phyloP scores from a whole-genome alignment of 1,284 basidiomycete species.

The Rhodotorula sp. region DNA sequence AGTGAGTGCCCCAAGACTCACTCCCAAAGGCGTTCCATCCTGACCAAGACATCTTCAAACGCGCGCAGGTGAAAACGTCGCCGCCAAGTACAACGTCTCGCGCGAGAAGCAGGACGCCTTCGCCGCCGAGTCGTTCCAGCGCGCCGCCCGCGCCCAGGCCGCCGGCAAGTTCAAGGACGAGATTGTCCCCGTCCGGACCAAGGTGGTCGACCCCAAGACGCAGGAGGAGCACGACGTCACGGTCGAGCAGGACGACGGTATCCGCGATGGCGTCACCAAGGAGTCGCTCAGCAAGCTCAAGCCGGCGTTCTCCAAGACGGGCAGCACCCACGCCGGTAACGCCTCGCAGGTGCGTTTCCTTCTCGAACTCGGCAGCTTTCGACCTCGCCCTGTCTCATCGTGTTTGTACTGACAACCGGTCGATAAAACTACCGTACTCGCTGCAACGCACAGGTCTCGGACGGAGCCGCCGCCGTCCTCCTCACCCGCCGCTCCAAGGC shows the following conservation, averaged over 20 bases:
- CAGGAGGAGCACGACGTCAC: constrained; percentile 74
- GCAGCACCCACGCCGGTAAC: constrained; percentile 78
- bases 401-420: background rate
- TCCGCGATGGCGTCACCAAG: constrained; percentile 82
- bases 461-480: constrained; percentile 93
- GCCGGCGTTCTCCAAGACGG: constrained; percentile 84
- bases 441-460: constrained; percentile 62
- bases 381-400: constrained; percentile 37
- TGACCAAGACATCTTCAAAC: constrained; percentile 47
- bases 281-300: constrained; percentile 87
- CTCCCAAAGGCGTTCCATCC: too few relatives aligned
- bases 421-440: constrained; percentile 17
- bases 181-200: constrained; percentile 73
- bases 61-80: constrained; percentile 92
- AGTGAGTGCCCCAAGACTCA: constrained; percentile 10
- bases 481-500: constrained; percentile 83
- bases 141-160: constrained; percentile 81
- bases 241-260: constrained; percentile 87
- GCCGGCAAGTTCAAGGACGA: constrained; percentile 89
- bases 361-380: background rate
- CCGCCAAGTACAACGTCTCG: constrained; percentile 69
- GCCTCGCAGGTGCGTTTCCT: constrained; percentile 33
- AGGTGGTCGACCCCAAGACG: constrained; percentile 77
- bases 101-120: constrained; percentile 79
- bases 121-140: constrained; percentile 76